These are phyloP conservation scores for Puccinia polysora DNA, from an alignment of 1,284 basidiomycete species.

Conservation along the genomic window DNA sequence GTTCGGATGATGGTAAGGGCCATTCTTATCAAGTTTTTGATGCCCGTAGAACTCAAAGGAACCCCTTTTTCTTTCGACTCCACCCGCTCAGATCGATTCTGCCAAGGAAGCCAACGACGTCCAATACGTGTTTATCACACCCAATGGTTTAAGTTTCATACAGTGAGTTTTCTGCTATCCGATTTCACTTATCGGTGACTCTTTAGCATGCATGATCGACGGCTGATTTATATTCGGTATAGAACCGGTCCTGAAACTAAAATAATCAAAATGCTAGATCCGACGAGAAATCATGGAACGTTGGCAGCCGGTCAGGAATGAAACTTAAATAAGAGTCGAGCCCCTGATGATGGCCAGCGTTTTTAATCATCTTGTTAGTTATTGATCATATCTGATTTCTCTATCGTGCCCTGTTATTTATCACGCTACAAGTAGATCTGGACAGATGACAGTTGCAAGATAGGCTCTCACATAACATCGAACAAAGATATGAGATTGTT, in stretches of 20 bases:
- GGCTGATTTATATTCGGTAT: not conserved
- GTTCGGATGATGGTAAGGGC: slow-evolving; percentile 70
- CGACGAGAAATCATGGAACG: slow-evolving; percentile 17
- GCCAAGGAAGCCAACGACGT: slow-evolving; percentile 76
- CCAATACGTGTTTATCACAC: slow-evolving; percentile 88
- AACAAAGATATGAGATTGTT: too few relatives aligned
- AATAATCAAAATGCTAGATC: slow-evolving; percentile 27
- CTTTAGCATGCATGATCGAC: not conserved
- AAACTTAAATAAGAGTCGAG: too few relatives aligned
- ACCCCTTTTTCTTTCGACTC: not conserved
- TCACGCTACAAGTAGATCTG: too few relatives aligned
- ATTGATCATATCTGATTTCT: too few relatives aligned
- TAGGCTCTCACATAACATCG: too few relatives aligned
- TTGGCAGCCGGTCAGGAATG: slow-evolving; percentile 12
- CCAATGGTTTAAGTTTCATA: slow-evolving; percentile 54
- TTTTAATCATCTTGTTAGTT: too few relatives aligned
- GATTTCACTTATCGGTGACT: not conserved
- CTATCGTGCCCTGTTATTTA: too few relatives aligned
- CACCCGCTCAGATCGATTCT: slow-evolving; percentile 62
- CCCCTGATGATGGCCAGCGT: too few relatives aligned
- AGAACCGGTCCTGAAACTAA: slow-evolving; percentile 22
- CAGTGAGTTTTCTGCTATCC: not conserved
- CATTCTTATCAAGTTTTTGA: not conserved
- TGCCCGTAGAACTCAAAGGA: too few relatives aligned
- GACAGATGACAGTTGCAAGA: too few relatives aligned